phyloP scores from a whole-genome alignment of 2,329 filamentous ascomycete species.

The Diaporthe ampelina region DNA sequence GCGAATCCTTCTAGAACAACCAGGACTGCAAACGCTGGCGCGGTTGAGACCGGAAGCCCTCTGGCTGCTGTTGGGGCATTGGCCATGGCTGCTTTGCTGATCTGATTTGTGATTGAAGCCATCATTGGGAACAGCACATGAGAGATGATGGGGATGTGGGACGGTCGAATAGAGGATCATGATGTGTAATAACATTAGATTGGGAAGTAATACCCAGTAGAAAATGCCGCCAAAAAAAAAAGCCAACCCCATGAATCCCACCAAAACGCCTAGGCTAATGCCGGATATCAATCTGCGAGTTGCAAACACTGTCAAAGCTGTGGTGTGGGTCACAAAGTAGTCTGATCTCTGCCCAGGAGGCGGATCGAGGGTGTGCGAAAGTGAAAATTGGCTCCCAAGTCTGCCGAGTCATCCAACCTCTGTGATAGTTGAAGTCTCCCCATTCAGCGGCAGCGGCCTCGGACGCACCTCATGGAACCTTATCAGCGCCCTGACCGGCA shows the following conservation, averaged over 20 bases:
- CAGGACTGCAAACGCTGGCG: background rate
- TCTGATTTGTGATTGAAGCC: background rate
- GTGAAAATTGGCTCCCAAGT: background rate
- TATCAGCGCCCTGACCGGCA: background rate
- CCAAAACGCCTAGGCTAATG: conserved; percentile 16
- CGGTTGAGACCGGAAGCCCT: background rate
- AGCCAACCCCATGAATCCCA: background rate
- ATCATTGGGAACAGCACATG: background rate
- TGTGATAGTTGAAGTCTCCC: background rate
- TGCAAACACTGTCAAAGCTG: background rate
- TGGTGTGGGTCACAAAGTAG: background rate
- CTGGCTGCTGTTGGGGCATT: conserved; percentile 20
- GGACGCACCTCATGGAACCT: background rate
- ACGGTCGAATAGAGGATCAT: no score
- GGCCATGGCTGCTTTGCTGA: conserved; percentile 22
- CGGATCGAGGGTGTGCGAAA: background rate
- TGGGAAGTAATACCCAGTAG: no score
- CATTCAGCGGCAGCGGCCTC: background rate
- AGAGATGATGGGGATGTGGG: background rate
- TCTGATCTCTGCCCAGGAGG: background rate
- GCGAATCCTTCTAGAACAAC: background rate
- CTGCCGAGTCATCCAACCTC: background rate
- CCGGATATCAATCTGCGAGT: background rate
- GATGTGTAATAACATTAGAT: background rate
- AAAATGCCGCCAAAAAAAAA: background rate